Percentiles rank a stretch among this genome's conserved stretches.
Conservation (phyloP, 345 rosid species). For the Populus simonii region DNA sequence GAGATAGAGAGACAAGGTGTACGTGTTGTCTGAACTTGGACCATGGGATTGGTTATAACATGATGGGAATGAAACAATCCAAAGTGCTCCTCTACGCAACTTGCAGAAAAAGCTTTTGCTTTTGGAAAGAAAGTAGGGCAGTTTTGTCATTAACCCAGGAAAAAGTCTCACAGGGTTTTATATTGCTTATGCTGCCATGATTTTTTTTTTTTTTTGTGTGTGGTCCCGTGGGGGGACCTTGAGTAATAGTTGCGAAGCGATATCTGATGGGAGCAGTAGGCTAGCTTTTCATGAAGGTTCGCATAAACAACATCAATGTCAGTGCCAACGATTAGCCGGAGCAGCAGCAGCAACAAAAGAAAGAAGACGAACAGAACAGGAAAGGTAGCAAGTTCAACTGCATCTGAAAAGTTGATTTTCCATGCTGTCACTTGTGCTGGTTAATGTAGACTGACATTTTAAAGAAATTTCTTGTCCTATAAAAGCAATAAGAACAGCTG, state of each 20-base stretch:
- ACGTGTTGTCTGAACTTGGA: slow-evolving; percentile 18
- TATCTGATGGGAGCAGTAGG: slow-evolving; percentile 20
- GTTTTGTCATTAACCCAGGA: slow-evolving; percentile 27
- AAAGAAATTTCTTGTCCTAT: too few relatives aligned
- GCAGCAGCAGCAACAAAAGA: slow-evolving; percentile 12
- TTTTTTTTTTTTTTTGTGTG: too few relatives aligned
- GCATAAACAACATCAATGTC: slow-evolving; percentile 15
- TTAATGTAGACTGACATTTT: neutral
- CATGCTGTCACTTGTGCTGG: slow-evolving; percentile 7
- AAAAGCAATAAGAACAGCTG: too few relatives aligned
- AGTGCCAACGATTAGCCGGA: slow-evolving; percentile 18
- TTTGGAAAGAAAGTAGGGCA: slow-evolving; percentile 31
- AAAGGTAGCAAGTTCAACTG: neutral
- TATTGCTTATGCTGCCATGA: slow-evolving; percentile 32
- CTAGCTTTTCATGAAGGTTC: slow-evolving; percentile 16
- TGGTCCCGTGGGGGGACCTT: slow-evolving; percentile 38
- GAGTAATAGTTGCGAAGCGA: slow-evolving; percentile 22
- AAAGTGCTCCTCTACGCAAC: slow-evolving; percentile 39
- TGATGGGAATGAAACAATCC: slow-evolving; percentile 26
- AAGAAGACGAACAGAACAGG: neutral
- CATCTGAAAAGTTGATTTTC: neutral
- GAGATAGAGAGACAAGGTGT: neutral
- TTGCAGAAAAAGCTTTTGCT: slow-evolving; percentile 32
- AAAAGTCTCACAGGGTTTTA: slow-evolving; percentile 10
- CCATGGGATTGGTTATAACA: slow-evolving; percentile 5